phyloP scores from a whole-genome alignment of 129 eudicot species.

The Pseudognaphalium luteoalbum region DNA sequence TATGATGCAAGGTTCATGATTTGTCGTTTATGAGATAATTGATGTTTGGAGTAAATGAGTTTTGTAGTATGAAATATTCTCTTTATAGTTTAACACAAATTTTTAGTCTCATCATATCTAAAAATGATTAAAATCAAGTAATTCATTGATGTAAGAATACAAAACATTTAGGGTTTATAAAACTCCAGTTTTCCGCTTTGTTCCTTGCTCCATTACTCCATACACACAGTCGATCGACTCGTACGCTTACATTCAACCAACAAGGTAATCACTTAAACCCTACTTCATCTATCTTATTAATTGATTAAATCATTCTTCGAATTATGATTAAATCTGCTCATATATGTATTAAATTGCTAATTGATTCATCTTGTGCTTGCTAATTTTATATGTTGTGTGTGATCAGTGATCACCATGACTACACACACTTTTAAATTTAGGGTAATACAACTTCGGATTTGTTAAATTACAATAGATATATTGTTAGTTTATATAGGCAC shows the following conservation, averaged over 20 bases:
- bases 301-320: neutral
- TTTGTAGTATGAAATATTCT: no score
- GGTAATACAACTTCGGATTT: neutral
- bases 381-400: no score
- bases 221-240: neutral
- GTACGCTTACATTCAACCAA: neutral
- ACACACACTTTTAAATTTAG: neutral
- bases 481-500: neutral
- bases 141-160: no score
- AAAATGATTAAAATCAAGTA: no score
- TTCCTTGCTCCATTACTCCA: neutral
- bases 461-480: neutral
- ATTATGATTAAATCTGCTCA: neutral
- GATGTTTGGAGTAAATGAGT: no score
- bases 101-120: no score
- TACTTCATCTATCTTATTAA: neutral
- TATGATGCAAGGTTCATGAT: no score
- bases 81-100: no score
- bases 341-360: neutral
- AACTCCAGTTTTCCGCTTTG: no score
- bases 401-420: neutral
- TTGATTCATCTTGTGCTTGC: neutral
- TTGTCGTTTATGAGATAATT: no score
- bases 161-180: no score
- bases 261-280: neutral